These are phyloP conservation scores for Iris macrosiphon DNA, from an alignment of 106 monocot genomes.

Conservation along the genomic window DNA sequence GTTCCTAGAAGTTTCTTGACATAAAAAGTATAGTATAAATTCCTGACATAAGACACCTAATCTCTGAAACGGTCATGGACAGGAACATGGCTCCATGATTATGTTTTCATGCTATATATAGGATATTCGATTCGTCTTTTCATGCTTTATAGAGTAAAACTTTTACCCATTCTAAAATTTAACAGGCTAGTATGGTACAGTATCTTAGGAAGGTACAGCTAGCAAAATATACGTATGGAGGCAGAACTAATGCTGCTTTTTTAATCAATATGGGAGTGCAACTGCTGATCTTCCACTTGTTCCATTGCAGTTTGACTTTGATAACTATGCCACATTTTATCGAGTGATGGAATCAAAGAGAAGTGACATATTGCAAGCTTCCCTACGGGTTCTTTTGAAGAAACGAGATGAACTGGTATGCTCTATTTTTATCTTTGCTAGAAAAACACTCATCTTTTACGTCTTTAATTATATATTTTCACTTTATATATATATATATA, in stretches of 20 bases:
- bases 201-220: not conserved
- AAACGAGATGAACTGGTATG: constrained; percentile 26
- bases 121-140: no score
- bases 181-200: constrained; percentile 2
- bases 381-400: constrained; percentile 22
- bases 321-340: constrained; percentile 1
- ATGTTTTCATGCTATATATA: no score
- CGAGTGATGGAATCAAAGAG: constrained; percentile 9
- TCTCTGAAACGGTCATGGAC: no score
- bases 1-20: no score
- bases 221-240: not conserved
- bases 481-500: not conserved
- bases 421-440: not conserved
- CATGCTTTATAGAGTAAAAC: no score
- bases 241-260: not conserved
- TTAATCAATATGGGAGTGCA: constrained; percentile 4
- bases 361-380: constrained; percentile 9
- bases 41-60: no score
- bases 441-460: not conserved
- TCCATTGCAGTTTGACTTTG: not conserved
- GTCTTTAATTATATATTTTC: no score
- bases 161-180: no score
- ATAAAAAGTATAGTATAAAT: no score
- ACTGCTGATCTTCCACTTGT: constrained; percentile 10
- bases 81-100: no score